These are phyloP conservation scores for Phoma sp. DNA, from an alignment of 2,329 filamentous ascomycete species.

Conservation along the genomic window DNA sequence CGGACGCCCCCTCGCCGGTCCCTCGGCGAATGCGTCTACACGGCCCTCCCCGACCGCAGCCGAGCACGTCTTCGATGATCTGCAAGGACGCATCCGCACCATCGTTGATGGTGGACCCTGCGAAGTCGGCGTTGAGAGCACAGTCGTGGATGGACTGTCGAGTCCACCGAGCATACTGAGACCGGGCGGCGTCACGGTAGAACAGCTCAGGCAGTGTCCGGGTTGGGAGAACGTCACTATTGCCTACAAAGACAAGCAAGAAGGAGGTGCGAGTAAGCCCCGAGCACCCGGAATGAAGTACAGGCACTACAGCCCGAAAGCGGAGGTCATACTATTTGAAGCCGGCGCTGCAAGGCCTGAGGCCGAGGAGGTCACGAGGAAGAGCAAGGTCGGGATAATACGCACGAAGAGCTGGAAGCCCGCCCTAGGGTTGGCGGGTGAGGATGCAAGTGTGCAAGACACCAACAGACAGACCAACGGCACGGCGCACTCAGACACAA, in stretches of 20 bases:
- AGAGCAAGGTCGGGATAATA: slow-evolving; percentile 51
- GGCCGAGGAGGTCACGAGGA: slow-evolving; percentile 35
- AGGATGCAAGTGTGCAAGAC: not conserved
- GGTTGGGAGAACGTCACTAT: slow-evolving; percentile 83
- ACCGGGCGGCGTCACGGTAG: slow-evolving; percentile 85
- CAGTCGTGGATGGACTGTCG: slow-evolving; percentile 89
- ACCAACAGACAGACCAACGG: slow-evolving; percentile 22
- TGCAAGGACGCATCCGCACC: slow-evolving; percentile 79
- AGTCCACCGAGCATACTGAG: slow-evolving; percentile 80
- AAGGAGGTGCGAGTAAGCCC: slow-evolving; percentile 67
- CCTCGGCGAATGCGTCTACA: slow-evolving; percentile 93
- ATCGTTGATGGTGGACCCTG: slow-evolving; percentile 91
- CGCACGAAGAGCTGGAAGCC: slow-evolving; percentile 37
- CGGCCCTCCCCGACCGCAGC: slow-evolving; percentile 91
- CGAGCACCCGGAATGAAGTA: slow-evolving; percentile 98
- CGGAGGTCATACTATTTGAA: slow-evolving; percentile 84
- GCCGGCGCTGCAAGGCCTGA: slow-evolving; percentile 50
- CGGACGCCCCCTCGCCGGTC: slow-evolving; percentile 82
- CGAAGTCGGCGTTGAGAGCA: slow-evolving; percentile 91
- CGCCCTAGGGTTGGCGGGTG: slow-evolving; percentile 26
- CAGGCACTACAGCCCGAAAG: slow-evolving; percentile 93
- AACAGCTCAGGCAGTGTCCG: slow-evolving; percentile 72
- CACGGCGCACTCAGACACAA: not conserved
- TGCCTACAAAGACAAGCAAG: slow-evolving; percentile 77
- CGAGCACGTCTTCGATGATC: slow-evolving; percentile 84